These are phyloP conservation scores for Solanum etuberosum DNA, from an alignment of 257 asterid genomes.

Conservation along the genomic window DNA sequence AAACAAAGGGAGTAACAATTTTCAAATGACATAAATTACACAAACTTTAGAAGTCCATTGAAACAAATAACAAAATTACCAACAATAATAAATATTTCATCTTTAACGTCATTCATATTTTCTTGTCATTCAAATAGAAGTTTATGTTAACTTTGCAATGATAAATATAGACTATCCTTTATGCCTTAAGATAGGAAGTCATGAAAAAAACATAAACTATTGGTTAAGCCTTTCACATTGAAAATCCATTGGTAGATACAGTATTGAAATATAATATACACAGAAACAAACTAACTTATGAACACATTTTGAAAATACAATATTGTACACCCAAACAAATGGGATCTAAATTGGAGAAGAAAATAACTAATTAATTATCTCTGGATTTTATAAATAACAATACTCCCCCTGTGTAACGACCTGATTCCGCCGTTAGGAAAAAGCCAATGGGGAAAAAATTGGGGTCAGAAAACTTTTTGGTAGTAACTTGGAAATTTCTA, in stretches of 20 bases:
- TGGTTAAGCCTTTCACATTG: background rate
- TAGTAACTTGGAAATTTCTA: too few species aligned
- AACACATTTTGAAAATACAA: too few species aligned
- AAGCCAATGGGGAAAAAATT: too few species aligned
- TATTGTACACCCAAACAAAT: background rate
- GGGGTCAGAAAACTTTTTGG: too few species aligned
- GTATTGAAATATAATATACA: too few species aligned
- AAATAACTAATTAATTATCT: background rate
- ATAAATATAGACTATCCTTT: background rate
- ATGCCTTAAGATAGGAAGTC: background rate
- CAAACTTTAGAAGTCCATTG: background rate
- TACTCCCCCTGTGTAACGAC: too few species aligned
- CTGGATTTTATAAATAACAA: background rate
- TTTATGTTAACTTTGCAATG: background rate
- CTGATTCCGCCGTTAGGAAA: too few species aligned
- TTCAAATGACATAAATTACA: background rate
- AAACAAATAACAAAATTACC: background rate
- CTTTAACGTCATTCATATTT: background rate
- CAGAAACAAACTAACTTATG: background rate
- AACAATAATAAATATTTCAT: background rate
- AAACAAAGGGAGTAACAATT: background rate
- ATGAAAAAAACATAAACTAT: background rate
- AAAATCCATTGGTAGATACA: background rate
- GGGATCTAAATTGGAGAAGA: background rate
- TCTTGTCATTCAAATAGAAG: background rate